Conservation (phyloP, 768 basidiomycete genomes). For the Leccinum pellstonianum region DNA sequence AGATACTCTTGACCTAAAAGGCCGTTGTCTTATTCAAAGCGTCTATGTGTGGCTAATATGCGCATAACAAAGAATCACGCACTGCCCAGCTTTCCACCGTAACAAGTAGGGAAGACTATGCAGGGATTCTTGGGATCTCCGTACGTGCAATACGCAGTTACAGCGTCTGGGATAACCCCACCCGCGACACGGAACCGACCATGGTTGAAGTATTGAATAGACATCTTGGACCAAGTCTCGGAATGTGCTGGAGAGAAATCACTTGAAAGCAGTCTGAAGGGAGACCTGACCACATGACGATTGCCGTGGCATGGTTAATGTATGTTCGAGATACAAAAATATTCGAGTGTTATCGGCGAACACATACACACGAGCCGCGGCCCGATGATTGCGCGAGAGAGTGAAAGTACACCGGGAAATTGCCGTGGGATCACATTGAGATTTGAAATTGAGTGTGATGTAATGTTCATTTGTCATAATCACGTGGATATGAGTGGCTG, state of each 20-base stretch:
- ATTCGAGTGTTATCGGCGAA: background rate
- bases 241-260: background rate
- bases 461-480: background rate
- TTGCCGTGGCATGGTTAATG: background rate
- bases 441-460: background rate
- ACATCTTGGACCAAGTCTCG: constrained; percentile 11
- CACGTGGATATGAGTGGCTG: constrained; percentile 29
- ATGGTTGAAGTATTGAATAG: constrained; percentile 50
- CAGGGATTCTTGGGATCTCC: constrained; percentile 54
- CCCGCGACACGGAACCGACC: constrained; percentile 53
- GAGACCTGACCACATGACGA: background rate
- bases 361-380: constrained; percentile 2
- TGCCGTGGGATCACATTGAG: too few relatives aligned
- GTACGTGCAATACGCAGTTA: constrained; percentile 60
- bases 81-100: constrained; percentile 54
- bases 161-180: constrained; percentile 52
- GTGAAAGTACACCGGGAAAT: background rate
- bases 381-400: constrained; percentile 5
- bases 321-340: constrained; percentile 4
- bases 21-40: constrained; percentile 16
- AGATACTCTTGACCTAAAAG: constrained; percentile 47
- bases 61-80: constrained; percentile 18
- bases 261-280: background rate
- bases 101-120: constrained; percentile 60
- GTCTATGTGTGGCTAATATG: background rate